Conservation (phyloP, 176 grass and related monocot species). For the Juncus effusus region DNA sequence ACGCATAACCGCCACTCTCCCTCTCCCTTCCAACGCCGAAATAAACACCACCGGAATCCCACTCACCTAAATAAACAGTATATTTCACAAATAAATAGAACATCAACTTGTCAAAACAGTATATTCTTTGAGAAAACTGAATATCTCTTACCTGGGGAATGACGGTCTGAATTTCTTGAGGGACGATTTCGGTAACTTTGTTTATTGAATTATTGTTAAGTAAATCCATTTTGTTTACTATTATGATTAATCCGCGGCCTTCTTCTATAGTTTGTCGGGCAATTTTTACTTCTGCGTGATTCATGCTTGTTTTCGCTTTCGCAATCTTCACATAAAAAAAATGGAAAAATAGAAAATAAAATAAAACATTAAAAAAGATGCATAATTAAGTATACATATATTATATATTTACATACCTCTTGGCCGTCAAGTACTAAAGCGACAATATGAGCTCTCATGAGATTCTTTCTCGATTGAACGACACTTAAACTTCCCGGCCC, state of each 20-base stretch:
- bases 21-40: constrained; percentile 87
- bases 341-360: background rate
- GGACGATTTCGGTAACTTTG: constrained; percentile 69
- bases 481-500: constrained; percentile 81
- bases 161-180: constrained; percentile 84
- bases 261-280: constrained; percentile 93
- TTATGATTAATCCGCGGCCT: constrained; percentile 79
- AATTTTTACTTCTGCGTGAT: constrained; percentile 81
- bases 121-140: background rate
- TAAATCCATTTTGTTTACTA: constrained; percentile 99
- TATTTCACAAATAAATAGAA: background rate
- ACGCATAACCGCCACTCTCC: constrained; percentile 62
- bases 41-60: constrained; percentile 93
- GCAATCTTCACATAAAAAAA: constrained; percentile 58
- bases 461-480: constrained; percentile 92
- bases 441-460: constrained; percentile 95
- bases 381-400: background rate
- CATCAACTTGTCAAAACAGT: background rate
- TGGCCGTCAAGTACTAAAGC: constrained; percentile 93
- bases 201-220: constrained; percentile 55
- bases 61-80: constrained; percentile 40
- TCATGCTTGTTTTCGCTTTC: constrained; percentile 73
- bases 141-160: constrained; percentile 64
- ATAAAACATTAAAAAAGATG: no score
- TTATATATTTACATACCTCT: constrained; percentile 47